Evolutionary conservation across 495 filamentous ascomycete species (phyloP).

Genomic region (Trichoderma erinaceum): DNA sequence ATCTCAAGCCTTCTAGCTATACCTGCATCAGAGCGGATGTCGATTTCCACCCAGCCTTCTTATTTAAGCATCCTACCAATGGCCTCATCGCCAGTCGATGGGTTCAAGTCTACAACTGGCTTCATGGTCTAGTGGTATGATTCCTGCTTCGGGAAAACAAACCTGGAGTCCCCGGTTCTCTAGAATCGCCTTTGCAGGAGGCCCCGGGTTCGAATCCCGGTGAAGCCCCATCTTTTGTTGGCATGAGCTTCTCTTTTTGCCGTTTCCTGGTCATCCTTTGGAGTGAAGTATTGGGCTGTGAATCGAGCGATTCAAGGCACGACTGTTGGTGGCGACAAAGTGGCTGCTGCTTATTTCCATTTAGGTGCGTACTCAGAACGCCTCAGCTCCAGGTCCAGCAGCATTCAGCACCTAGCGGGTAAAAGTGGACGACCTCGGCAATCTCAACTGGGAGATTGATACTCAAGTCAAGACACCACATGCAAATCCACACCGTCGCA

Average conservation of each 20-base stretch:
- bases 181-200: slow-evolving; percentile 17
- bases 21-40: not conserved
- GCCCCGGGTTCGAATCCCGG: slow-evolving; percentile 21
- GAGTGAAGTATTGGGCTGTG: not conserved
- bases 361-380: too few species aligned
- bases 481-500: not conserved
- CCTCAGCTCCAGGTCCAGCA: too few species aligned
- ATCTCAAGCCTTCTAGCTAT: too few species aligned
- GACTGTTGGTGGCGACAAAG: not conserved
- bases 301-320: not conserved
- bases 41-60: not conserved
- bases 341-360: not conserved
- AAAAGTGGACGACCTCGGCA: slow-evolving; percentile 10
- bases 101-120: not conserved
- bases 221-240: slow-evolving; percentile 14
- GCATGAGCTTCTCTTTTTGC: not conserved
- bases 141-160: slow-evolving; percentile 18
- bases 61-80: not conserved
- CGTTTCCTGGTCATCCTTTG: not conserved
- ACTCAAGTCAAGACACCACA: not conserved
- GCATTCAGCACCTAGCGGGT: not conserved
- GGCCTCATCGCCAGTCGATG: slow-evolving; percentile 1
- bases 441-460: not conserved
- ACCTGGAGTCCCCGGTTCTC: slow-evolving; percentile 15
- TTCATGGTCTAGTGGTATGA: slow-evolving; percentile 20